Percentiles rank a stretch among this genome's conserved stretches.
phyloP scores from a whole-genome alignment of 2,329 filamentous ascomycete genomes.

The Colletotrichum liriopes region DNA sequence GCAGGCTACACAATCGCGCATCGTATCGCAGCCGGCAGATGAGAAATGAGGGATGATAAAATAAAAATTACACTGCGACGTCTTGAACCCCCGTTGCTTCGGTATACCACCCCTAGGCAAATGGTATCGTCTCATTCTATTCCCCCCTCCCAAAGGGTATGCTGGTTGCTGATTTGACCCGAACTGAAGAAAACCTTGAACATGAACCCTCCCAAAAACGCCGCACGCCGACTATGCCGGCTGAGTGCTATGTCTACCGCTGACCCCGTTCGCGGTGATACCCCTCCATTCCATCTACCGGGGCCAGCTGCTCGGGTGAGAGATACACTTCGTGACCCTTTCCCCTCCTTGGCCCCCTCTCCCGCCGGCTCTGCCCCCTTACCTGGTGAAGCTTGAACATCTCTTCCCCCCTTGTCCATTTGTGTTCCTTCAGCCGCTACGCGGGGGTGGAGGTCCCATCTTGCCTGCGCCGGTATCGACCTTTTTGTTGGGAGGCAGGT shows the following conservation, averaged over 20 bases:
- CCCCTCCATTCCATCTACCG: constrained; percentile 5
- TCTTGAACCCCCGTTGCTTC: neutral
- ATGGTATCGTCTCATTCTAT: constrained; percentile 13
- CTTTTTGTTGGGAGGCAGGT: constrained; percentile 81
- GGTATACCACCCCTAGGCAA: neutral
- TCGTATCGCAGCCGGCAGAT: neutral
- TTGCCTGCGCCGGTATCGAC: constrained; percentile 75
- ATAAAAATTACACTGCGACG: neutral
- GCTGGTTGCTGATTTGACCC: constrained; percentile 11
- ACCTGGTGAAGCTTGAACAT: neutral
- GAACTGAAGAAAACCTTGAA: neutral
- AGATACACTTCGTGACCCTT: constrained; percentile 13
- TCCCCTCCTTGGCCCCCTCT: neutral
- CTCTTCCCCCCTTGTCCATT: neutral
- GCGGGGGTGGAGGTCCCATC: constrained; percentile 56
- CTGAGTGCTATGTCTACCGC: constrained; percentile 14
- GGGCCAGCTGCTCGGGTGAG: constrained; percentile 13
- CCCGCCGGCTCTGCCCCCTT: neutral
- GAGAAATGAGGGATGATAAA: neutral
- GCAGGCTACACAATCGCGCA: neutral
- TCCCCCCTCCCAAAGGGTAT: neutral
- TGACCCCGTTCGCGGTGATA: constrained; percentile 6
- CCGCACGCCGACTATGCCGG: constrained; percentile 33
- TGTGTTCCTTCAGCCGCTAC: constrained; percentile 29
- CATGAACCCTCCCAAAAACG: constrained; percentile 25